Evolutionary conservation across 192 early-diverging fungal genomes (phyloP).

Genomic region (Coemansia sp.): DNA sequence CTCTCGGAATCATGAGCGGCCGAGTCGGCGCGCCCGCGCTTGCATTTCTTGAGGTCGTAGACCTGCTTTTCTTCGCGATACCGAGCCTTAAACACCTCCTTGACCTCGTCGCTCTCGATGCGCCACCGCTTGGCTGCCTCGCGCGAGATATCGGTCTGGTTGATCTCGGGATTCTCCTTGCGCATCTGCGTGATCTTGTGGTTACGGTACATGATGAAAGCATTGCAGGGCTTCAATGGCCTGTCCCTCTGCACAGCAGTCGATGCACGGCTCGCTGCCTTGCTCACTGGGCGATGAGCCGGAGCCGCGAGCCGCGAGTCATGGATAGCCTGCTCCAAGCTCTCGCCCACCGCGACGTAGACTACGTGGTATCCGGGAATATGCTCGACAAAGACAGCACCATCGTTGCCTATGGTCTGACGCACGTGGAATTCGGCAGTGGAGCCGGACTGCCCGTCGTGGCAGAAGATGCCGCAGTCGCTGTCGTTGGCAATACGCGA

Average conservation of each 20-base stretch:
- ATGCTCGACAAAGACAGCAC: constrained; percentile 36
- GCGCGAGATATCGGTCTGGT: constrained; percentile 54
- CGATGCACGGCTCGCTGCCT: neutral
- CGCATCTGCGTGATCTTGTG: constrained; percentile 47
- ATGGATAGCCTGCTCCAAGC: constrained; percentile 16
- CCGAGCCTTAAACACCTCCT: constrained; percentile 32
- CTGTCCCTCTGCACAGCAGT: constrained; percentile 1
- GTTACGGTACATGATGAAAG: constrained; percentile 57
- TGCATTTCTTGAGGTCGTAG: constrained; percentile 41
- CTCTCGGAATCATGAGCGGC: neutral
- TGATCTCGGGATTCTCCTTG: constrained; percentile 44
- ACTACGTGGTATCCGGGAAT: constrained; percentile 32
- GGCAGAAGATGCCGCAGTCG: constrained; percentile 34
- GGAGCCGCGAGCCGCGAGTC: constrained; percentile 12
- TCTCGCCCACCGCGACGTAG: constrained; percentile 19
- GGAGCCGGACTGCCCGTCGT: constrained; percentile 16
- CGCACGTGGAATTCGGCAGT: constrained; percentile 24
- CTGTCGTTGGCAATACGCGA: constrained; percentile 31
- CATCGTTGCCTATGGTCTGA: constrained; percentile 28
- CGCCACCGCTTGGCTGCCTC: constrained; percentile 49
- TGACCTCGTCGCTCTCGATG: constrained; percentile 51
- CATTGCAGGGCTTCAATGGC: constrained; percentile 39
- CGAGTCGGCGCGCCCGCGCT: constrained; percentile 25
- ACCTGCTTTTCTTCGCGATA: constrained; percentile 45
- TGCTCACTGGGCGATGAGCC: constrained; percentile 5